Evolutionary conservation across 257 asterid genomes (phyloP), one percentile per base, ranked within the genome.

Genomic region (Fraxinus anomala): DNA sequence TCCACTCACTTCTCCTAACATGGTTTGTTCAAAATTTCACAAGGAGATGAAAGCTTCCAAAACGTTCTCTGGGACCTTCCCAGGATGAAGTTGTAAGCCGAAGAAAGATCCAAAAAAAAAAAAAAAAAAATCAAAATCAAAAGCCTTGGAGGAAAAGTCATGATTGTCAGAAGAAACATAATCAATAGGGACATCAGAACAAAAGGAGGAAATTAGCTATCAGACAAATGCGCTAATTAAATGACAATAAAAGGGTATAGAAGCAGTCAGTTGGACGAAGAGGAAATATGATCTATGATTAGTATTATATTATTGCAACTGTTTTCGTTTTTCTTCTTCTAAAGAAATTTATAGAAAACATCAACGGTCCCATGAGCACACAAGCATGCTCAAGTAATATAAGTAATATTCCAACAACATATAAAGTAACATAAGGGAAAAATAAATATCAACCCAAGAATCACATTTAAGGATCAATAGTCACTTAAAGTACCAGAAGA

Each of bases 401-500:
- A 70, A 71, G 70, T 54, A 79, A 31, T 26, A 31, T 47, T 47
- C 74, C 61, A 79, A 74, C 13, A 66, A 75, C 11, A 11, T 59
- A 73, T 68, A 75, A 8, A 24, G 68, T 61, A 23, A 70, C 16
- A 23, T 30, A 65, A 61, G 39, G 24, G 19, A 47, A 26, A 30
- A 31, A 28, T 34, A 54, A 26, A 47, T 16, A 79, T 61, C 69
- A 56, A 77, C 61, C 40, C 63, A 51, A 70, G 49, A 67, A 61
- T 77, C 28, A 65, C 70, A 85, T 26, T 30, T 59, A 59, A 59
- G 19, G 36, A 63, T 36, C 69, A 59, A 23, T 77, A 81, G 73
- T 74, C 33, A 73, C 36, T 70, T 11, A 70, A 75, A 76, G 85
- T 92, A 94, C 98, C 98, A 94, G 87, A 88, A 94, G 98, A 88